Evolutionary conservation across 805 yeast species (phyloP), one percentile per base, ranked within the genome.

Genomic region (Kregervanrija delftensis): DNA sequence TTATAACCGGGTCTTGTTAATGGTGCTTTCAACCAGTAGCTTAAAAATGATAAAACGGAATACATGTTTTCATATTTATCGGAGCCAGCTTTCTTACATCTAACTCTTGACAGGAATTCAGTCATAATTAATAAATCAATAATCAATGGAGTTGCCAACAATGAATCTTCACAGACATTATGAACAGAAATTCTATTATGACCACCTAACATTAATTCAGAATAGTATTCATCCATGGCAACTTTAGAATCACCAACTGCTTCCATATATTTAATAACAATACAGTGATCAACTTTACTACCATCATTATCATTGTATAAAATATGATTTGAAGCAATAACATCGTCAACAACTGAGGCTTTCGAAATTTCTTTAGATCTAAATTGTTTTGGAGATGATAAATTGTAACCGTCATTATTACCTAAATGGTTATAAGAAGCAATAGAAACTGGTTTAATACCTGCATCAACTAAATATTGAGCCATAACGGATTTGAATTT

Each of bases 191-290:
- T 85, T 63, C 93, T 84, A 72, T 90, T 91, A 71, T 90, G 96
- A 38, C 98, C 98, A 49, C 98, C 98, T 57, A 90, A 76, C 97
- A 90, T 91, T 62, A 90, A 80, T 68, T 90, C 97, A 45, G 95
- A 84, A 72, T 91, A 88, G 71, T 90, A 90, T 71, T 91, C 97
- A 67, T 90, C 98, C 97, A 90, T 91, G 43, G 98, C 98, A 52
- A 90, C 96, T 73, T 90, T 90, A 52, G 93, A 82, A 67, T 90
- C 98, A 34, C 96, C 96, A 40, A 90, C 97, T 8, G 97, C 96
- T 45, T 86, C 85, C 63, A 91, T 70, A 66, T 90, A 89, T 71
- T 90, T 90, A 73, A 90, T 90, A 49, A 90, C 97, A 64, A 90
- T 90, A 69, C 95, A 85, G 67, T 90, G 98, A 60, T 90, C 97